phyloP scores from a whole-genome alignment of 257 asterid species.

The Catharanthus roseus region DNA sequence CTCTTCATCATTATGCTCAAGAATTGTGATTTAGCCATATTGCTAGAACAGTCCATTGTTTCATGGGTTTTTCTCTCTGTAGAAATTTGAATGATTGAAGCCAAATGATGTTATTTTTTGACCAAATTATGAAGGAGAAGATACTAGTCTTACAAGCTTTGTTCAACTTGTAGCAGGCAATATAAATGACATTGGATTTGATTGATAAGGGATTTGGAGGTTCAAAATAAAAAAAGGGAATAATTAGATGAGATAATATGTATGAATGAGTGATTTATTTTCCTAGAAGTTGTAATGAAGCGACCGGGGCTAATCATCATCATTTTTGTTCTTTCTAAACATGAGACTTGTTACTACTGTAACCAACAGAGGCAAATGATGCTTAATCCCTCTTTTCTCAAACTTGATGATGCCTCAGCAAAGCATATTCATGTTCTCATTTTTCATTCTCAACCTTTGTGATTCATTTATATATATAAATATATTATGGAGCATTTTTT shows the following conservation, averaged over 20 bases:
- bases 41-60: neutral
- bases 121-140: neutral
- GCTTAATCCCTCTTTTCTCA: conserved; percentile 4
- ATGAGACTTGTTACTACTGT: neutral
- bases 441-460: neutral
- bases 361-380: conserved; percentile 14
- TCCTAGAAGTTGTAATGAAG: conserved; percentile 2
- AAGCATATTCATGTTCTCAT: neutral
- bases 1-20: neutral
- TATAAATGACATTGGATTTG: neutral
- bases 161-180: neutral
- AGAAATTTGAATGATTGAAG: neutral
- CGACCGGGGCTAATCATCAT: conserved; percentile 5
- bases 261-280: neutral
- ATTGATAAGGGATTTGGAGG: neutral
- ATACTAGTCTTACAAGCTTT: neutral
- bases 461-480: too few relatives aligned
- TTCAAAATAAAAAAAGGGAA: neutral
- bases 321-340: conserved; percentile 3
- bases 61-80: neutral
- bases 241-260: too few relatives aligned
- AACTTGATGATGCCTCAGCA: conserved; percentile 9
- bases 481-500: too few relatives aligned
- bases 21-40: neutral
- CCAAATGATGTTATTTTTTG: conserved; percentile 10